Conservation (phyloP, 163 green algal genomes). For the Volvox carteri region DNA sequence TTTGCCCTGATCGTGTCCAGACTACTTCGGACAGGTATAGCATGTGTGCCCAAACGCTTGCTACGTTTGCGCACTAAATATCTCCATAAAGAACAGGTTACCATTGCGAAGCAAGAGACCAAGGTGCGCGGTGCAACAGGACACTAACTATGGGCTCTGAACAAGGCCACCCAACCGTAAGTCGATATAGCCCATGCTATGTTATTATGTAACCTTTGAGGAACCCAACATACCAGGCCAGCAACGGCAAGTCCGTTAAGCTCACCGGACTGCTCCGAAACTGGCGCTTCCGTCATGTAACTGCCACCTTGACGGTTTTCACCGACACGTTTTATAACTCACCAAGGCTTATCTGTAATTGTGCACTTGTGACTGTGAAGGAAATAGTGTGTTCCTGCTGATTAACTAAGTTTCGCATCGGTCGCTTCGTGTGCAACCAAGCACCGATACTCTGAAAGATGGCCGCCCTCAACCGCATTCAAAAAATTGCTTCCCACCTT, state of each 20-base stretch:
- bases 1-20: too few relatives aligned
- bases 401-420: neutral
- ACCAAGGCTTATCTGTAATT: neutral
- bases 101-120: too few relatives aligned
- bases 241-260: neutral
- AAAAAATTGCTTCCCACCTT: constrained; percentile 50
- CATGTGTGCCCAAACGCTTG: too few relatives aligned
- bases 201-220: too few relatives aligned
- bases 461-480: constrained; percentile 44
- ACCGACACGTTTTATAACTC: neutral
- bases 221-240: neutral
- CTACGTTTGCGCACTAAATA: too few relatives aligned
- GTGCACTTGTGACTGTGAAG: neutral
- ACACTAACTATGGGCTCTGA: too few relatives aligned
- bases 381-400: neutral
- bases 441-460: constrained; percentile 1
- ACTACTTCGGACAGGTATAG: too few relatives aligned
- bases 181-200: too few relatives aligned
- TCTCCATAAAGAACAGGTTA: too few relatives aligned
- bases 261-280: neutral
- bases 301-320: neutral
- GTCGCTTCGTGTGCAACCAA: neutral
- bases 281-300: neutral
- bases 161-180: too few relatives aligned
- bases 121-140: too few relatives aligned